A percentile compares a stretch with the other conserved stretches of the same genome.
phyloP scores from a whole-genome alignment of 169 alveolate genomes.

The Perkinsus olseni region DNA sequence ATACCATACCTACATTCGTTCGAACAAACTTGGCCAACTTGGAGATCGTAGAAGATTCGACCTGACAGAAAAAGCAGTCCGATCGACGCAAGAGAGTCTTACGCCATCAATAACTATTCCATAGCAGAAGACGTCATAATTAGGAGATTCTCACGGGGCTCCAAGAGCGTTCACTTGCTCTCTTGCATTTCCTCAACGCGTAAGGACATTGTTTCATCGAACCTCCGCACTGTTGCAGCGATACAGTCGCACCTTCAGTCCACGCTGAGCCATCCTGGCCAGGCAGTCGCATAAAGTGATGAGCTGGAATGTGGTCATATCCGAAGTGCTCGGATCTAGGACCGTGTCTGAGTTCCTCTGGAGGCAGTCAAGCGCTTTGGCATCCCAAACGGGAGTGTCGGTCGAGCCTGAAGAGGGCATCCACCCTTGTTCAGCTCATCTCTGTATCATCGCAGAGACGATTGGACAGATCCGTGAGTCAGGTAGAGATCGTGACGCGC shows the following conservation, averaged over 20 bases:
- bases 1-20: not conserved
- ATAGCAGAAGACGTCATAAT: too few species aligned
- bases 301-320: not conserved
- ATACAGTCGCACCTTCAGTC: not conserved
- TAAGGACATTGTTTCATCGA: not conserved
- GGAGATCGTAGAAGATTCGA: not conserved
- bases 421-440: too few species aligned
- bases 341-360: not conserved
- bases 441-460: too few species aligned
- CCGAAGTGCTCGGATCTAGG: not conserved
- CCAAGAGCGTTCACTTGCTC: too few species aligned
- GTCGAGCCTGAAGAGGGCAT: not conserved
- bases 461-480: too few species aligned
- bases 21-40: not conserved
- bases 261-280: not conserved
- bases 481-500: not conserved
- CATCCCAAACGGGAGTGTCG: not conserved
- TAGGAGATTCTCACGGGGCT: too few species aligned
- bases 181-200: not conserved
- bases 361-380: not conserved
- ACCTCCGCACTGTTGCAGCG: not conserved
- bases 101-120: not conserved
- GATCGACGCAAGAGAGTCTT: not conserved
- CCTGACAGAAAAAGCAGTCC: not conserved
- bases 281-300: not conserved